Evolutionary conservation across 148 eudicot species (phyloP).

Genomic region (Persicaria maculosa): DNA sequence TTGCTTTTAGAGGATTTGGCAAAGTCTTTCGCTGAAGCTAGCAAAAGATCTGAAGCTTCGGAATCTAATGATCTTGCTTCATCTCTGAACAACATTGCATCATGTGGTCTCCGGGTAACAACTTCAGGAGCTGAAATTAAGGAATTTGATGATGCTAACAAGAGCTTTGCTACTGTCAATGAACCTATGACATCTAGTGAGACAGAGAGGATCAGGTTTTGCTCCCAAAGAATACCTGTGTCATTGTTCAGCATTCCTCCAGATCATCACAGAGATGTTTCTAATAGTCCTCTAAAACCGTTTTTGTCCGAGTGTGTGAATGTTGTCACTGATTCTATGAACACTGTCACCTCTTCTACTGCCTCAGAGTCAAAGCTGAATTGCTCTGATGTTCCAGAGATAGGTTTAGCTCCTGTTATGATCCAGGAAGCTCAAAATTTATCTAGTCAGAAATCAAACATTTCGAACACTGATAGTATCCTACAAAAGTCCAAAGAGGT

Average conservation of each 20-base stretch:
- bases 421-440: slow-evolving; percentile 15
- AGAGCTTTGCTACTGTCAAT: slow-evolving; percentile 12
- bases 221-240: slow-evolving; percentile 14
- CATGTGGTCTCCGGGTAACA: slow-evolving; percentile 41
- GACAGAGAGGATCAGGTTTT: slow-evolving; percentile 11
- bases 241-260: slow-evolving; percentile 8
- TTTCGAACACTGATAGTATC: slow-evolving; percentile 12
- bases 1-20: slow-evolving; percentile 78
- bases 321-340: slow-evolving; percentile 16
- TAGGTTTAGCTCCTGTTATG: slow-evolving; percentile 14
- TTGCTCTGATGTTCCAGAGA: slow-evolving; percentile 19
- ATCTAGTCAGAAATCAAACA: slow-evolving; percentile 18
- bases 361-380: slow-evolving; percentile 18
- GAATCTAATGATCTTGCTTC: slow-evolving; percentile 50
- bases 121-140: slow-evolving; percentile 21
- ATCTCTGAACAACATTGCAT: slow-evolving; percentile 35
- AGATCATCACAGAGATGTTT: slow-evolving; percentile 13
- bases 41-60: slow-evolving; percentile 31
- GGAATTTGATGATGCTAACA: slow-evolving; percentile 17
- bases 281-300: slow-evolving; percentile 18
- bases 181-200: slow-evolving; percentile 19
- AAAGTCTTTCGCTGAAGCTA: slow-evolving; percentile 52
- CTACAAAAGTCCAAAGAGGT: slow-evolving; percentile 13
- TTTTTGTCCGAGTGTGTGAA: slow-evolving; percentile 14
- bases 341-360: slow-evolving; percentile 8